Evolutionary conservation across 2,329 filamentous ascomycete species (phyloP).

Genomic region (Aspergillus sp.): DNA sequence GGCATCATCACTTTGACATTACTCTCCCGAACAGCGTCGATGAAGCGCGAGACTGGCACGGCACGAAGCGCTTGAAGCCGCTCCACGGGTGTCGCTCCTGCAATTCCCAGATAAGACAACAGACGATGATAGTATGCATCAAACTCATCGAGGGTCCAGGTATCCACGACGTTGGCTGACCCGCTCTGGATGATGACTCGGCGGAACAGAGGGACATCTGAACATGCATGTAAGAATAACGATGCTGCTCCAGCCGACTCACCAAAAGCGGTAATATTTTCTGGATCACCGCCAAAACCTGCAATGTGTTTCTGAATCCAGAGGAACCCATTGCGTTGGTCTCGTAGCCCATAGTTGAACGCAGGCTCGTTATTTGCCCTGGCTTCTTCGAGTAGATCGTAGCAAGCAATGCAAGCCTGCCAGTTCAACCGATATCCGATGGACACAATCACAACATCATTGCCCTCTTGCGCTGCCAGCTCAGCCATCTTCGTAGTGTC

Average conservation of each 20-base stretch:
- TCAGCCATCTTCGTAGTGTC: neutral
- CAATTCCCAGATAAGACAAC: neutral
- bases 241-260: neutral
- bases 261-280: neutral
- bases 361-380: neutral
- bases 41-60: neutral
- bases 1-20: neutral
- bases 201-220: neutral
- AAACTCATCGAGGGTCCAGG: neutral
- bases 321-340: neutral
- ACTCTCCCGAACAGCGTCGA: neutral
- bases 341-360: neutral
- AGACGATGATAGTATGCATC: neutral
- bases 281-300: neutral
- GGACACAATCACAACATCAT: neutral
- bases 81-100: neutral
- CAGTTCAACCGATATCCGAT: neutral
- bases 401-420: neutral
- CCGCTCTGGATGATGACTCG: neutral
- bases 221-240: neutral
- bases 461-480: neutral
- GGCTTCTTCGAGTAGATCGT: neutral
- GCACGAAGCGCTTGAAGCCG: neutral
- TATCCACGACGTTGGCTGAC: neutral
- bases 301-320: neutral